Evolutionary conservation across 176 grass and related monocot genomes (phyloP), one percentile per base, ranked within the genome.

Genomic region (Thinopyrum elongatum): DNA sequence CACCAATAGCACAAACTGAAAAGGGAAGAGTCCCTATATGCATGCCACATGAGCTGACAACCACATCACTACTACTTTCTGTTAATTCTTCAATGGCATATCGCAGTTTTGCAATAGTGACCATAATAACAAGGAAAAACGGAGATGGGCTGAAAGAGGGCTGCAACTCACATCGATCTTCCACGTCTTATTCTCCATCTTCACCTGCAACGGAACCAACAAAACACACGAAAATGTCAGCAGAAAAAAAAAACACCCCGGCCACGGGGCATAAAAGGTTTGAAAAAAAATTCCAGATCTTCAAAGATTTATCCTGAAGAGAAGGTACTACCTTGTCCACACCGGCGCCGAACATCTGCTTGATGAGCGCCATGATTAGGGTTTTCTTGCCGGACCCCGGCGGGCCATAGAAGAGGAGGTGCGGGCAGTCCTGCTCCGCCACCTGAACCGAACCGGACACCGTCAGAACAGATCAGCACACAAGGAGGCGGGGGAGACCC

Each of bases 131-230:
- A 34, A 34, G 28, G 58, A 9, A 85, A 33, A 73, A 69, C 38
- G 53, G 29, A 21, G 10, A 42, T 17, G 5, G 22, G 16, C 9
- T 8, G 10, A 65, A 70, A 1, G 30, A n/a, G 61, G 6, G 7
- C 7, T 0, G 41, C 15, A 30, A 91, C 94, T 94, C 84, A 99
- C 97, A 90, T 99, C 84, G 5, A 99, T 89, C 84, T 99, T 99
- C 97, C 97, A 99, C 28, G 84, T 92, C 79, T 96, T 99, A 76
- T 96, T 99, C 71, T 99, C 97, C 94, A 99, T 86, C 87, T 93
- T 99, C 82, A 99, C 94, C 97, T 99, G 88, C 72, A 92, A 75
- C 25, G 59, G 33, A 65, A 4, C 3, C 6, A 65, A 17, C 41
- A 71, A 64, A 74, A 42, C 14, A 51, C 62, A 47, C 33, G 41